Evolutionary conservation across 1,284 basidiomycete species (phyloP).

Genomic region (Malassezia arunalokei): DNA sequence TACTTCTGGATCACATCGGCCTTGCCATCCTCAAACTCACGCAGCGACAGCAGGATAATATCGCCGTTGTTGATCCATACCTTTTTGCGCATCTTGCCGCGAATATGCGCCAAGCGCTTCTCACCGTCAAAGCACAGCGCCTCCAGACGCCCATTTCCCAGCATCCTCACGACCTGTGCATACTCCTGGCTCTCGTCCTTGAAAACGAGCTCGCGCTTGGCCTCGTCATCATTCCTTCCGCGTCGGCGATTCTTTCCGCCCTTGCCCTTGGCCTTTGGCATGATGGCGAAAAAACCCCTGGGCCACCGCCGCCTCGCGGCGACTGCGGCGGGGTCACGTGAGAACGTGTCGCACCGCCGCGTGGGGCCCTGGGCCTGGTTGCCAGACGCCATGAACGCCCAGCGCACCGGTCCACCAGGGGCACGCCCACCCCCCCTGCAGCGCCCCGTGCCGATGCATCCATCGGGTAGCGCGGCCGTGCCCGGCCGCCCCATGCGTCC

Average conservation of each 20-base stretch:
- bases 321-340: not conserved
- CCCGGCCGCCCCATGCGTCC: not conserved
- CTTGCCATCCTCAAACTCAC: constrained; percentile 98
- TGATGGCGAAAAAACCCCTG: not conserved
- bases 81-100: constrained; percentile 99
- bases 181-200: constrained; percentile 99
- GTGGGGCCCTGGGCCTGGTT: not conserved
- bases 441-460: constrained; percentile 43
- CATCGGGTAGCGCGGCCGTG: not conserved
- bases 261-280: constrained; percentile 51
- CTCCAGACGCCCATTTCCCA: constrained; percentile 93
- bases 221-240: constrained; percentile 98
- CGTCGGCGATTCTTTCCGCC: constrained; percentile 98
- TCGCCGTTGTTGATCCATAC: constrained; percentile 99
- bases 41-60: constrained; percentile 86
- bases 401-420: constrained; percentile 17
- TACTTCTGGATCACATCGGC: constrained; percentile 99
- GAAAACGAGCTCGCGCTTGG: constrained; percentile 97
- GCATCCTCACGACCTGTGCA: constrained; percentile 95
- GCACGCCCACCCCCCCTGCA: constrained; percentile 34
- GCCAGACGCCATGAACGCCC: constrained; percentile 20
- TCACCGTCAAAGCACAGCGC: constrained; percentile 97
- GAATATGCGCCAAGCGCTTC: constrained; percentile 92
- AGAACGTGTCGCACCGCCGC: not conserved
- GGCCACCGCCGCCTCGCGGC: not conserved